phyloP scores from a whole-genome alignment of 2,329 filamentous ascomycete genomes.

The Fusarium duplospermum region DNA sequence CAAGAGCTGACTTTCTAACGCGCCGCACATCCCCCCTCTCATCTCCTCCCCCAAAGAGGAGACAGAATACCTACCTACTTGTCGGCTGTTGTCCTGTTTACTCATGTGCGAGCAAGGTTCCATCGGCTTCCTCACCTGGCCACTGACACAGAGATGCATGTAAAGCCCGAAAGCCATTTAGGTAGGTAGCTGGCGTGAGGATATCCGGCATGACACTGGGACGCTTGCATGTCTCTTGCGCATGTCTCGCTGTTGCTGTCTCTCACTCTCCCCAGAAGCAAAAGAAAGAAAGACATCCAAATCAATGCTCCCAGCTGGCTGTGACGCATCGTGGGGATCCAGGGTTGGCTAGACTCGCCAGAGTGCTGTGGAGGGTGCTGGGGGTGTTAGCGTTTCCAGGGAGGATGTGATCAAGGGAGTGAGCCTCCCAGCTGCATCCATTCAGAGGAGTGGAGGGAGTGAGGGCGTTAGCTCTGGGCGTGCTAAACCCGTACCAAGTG shows the following conservation, averaged over 20 bases:
- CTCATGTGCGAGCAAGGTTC: background rate
- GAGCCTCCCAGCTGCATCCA: conserved; percentile 13
- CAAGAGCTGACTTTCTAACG: background rate
- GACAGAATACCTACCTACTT: background rate
- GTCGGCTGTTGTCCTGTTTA: background rate
- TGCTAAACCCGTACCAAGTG: conserved; percentile 23
- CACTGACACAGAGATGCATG: background rate
- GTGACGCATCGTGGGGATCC: conserved; percentile 11
- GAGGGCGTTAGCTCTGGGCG: conserved; percentile 21
- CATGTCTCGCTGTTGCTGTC: conserved; percentile 12
- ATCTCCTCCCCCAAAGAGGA: background rate
- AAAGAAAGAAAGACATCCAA: conserved; percentile 13
- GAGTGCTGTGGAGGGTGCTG: conserved; percentile 7
- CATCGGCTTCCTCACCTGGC: background rate
- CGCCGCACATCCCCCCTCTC: background rate
- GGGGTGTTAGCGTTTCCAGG: background rate
- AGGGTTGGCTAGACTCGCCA: conserved; percentile 12
- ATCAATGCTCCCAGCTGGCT: conserved; percentile 4
- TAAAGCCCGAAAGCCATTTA: conserved; percentile 1
- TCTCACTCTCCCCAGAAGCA: conserved; percentile 8
- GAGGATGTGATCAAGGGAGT: conserved; percentile 24
- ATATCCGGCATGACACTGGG: background rate
- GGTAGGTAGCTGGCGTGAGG: conserved; percentile 1
- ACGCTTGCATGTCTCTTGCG: conserved; percentile 7
- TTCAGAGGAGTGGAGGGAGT: conserved; percentile 14